phyloP scores from a whole-genome alignment of 441 rosid genomes.

The Daphne laureola region DNA sequence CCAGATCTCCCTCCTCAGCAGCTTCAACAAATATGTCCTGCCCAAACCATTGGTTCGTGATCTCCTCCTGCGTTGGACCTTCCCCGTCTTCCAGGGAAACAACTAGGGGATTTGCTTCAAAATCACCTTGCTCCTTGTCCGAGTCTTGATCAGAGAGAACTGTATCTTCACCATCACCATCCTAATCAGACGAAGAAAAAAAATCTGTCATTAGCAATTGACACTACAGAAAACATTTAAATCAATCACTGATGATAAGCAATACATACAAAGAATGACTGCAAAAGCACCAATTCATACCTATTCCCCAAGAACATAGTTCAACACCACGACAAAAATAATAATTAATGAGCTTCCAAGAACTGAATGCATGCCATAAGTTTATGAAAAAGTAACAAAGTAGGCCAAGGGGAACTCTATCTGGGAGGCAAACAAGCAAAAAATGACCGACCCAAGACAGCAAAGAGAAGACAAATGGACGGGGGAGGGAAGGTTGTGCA shows the following conservation, averaged over 20 bases:
- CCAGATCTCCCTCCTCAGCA: constrained; percentile 73
- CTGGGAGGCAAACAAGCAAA: neutral
- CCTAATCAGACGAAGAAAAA: constrained; percentile 31
- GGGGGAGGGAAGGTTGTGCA: neutral
- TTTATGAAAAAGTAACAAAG: neutral
- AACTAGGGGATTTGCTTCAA: constrained; percentile 77
- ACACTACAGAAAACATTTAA: too few species aligned
- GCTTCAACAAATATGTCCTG: constrained; percentile 86
- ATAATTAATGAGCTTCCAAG: too few species aligned
- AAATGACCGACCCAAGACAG: neutral
- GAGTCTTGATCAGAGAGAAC: constrained; percentile 57
- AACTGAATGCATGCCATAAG: too few species aligned
- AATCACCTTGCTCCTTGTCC: constrained; percentile 48
- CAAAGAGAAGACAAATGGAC: neutral
- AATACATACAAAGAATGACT: too few species aligned
- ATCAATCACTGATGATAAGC: too few species aligned
- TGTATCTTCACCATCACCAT: constrained; percentile 31
- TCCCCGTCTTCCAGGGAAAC: constrained; percentile 63
- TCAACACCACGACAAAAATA: too few species aligned
- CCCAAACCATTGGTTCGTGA: constrained; percentile 73
- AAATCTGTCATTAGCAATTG: neutral
- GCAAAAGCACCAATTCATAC: too few species aligned
- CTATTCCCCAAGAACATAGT: too few species aligned
- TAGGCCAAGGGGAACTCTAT: neutral
- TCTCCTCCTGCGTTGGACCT: constrained; percentile 59